phyloP scores from a whole-genome alignment of 305 asterid species.

The Ajuga reptans region DNA sequence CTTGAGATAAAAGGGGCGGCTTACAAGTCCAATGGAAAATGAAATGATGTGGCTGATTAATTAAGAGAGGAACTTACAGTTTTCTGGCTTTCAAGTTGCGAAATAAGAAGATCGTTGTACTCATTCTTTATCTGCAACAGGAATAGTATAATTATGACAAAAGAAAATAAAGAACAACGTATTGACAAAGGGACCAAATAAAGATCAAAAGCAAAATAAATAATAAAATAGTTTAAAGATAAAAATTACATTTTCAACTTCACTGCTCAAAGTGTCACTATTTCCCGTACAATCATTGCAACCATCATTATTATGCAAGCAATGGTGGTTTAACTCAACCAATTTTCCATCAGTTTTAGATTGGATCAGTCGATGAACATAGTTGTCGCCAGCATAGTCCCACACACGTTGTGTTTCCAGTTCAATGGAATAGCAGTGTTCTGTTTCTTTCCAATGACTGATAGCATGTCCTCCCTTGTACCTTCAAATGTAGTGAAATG shows the following conservation, averaged over 20 bases:
- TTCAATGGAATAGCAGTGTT: constrained; percentile 94
- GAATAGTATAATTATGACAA: constrained; percentile 18
- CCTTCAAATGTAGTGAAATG: constrained; percentile 31
- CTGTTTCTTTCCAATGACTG: constrained; percentile 85
- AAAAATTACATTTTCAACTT: constrained; percentile 63
- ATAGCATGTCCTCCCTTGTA: constrained; percentile 73
- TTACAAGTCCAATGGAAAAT: neutral
- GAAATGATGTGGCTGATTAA: constrained; percentile 2
- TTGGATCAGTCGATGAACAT: constrained; percentile 90
- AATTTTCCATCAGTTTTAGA: constrained; percentile 89
- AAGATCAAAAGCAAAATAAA: constrained; percentile 13
- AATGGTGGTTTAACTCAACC: constrained; percentile 76
- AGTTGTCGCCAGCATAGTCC: constrained; percentile 92
- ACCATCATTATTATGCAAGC: constrained; percentile 40
- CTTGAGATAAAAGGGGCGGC: neutral
- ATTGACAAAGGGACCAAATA: constrained; percentile 5
- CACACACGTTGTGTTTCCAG: constrained; percentile 93
- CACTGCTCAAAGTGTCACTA: constrained; percentile 51
- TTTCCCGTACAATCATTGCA: constrained; percentile 40
- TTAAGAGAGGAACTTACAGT: constrained; percentile 39
- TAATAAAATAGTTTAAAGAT: constrained; percentile 13
- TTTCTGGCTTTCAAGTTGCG: constrained; percentile 89
- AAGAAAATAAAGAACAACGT: neutral
- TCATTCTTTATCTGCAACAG: constrained; percentile 74
- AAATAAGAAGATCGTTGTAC: constrained; percentile 77